phyloP scores from a whole-genome alignment of 2,329 filamentous ascomycete species.

The Diaporthe amygdali region DNA sequence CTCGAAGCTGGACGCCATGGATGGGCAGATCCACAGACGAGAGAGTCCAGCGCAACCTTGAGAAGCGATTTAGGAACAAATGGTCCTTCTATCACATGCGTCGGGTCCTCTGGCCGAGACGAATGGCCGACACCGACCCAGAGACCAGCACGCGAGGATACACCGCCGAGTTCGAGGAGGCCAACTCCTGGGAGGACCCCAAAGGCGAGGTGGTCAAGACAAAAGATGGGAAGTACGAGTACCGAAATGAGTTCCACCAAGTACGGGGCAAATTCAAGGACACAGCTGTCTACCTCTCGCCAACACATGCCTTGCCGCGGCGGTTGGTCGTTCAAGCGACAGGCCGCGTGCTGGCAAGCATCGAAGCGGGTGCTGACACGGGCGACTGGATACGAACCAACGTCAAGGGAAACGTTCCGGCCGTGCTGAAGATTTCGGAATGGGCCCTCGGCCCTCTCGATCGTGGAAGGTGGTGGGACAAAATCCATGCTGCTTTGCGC shows the following conservation, averaged over 20 bases:
- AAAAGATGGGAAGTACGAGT: slow-evolving; percentile 27
- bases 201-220: slow-evolving; percentile 3
- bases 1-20: neutral
- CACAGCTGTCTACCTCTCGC: slow-evolving; percentile 33
- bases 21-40: neutral
- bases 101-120: neutral
- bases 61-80: neutral
- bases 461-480: slow-evolving; percentile 20
- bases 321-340: slow-evolving; percentile 32
- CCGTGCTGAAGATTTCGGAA: slow-evolving; percentile 28
- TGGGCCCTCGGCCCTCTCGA: slow-evolving; percentile 27
- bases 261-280: slow-evolving; percentile 30
- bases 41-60: neutral
- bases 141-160: neutral
- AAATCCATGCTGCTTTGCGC: slow-evolving; percentile 19
- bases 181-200: neutral
- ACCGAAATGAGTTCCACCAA: slow-evolving; percentile 30
- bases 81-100: neutral
- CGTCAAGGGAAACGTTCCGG: slow-evolving; percentile 29
- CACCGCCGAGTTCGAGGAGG: neutral
- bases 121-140: neutral
- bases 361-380: neutral
- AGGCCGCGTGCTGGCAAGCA: slow-evolving; percentile 24
- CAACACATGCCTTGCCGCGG: slow-evolving; percentile 29
- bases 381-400: slow-evolving; percentile 31